Conservation (phyloP, 208 protist genomes). For the Zelonia costaricensis region DNA sequence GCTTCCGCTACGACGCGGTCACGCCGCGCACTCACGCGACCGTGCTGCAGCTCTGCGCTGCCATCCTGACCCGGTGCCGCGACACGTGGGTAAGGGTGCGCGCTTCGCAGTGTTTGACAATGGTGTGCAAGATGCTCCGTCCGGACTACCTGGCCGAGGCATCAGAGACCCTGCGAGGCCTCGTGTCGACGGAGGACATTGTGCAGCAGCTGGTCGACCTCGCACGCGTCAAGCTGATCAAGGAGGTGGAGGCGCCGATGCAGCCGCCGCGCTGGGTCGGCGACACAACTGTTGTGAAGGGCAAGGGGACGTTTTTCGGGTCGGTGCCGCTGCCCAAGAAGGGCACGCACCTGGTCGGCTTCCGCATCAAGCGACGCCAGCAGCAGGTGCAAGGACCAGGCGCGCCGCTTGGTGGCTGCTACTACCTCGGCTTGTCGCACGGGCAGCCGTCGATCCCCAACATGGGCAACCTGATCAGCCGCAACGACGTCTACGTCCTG, state of each 20-base stretch:
- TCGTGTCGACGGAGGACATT: constrained; percentile 45
- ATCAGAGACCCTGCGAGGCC: constrained; percentile 28
- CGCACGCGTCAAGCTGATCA: constrained; percentile 44
- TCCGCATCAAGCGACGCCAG: constrained; percentile 72
- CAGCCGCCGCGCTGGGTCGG: constrained; percentile 62
- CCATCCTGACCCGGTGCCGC: constrained; percentile 51
- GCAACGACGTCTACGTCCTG: constrained; percentile 82
- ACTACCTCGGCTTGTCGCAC: constrained; percentile 84
- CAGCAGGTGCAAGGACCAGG: constrained; percentile 65
- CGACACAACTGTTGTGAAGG: constrained; percentile 51
- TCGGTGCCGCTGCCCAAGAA: constrained; percentile 55
- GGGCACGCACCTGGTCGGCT: constrained; percentile 79
- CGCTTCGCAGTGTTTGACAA: constrained; percentile 62
- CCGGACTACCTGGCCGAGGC: constrained; percentile 58
- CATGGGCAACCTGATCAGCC: constrained; percentile 72
- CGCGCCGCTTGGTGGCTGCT: constrained; percentile 82
- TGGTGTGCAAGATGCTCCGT: constrained; percentile 55
- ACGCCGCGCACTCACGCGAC: constrained; percentile 59
- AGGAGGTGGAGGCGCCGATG: constrained; percentile 25
- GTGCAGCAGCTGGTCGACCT: constrained; percentile 69
- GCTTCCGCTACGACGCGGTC: constrained; percentile 75
- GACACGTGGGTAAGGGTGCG: constrained; percentile 70
- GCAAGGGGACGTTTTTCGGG: constrained; percentile 82
- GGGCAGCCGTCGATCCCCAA: constrained; percentile 67
- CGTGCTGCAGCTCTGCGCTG: constrained; percentile 75